Conservation (phyloP, 768 basidiomycete species). For the Agrocybe pediades region DNA sequence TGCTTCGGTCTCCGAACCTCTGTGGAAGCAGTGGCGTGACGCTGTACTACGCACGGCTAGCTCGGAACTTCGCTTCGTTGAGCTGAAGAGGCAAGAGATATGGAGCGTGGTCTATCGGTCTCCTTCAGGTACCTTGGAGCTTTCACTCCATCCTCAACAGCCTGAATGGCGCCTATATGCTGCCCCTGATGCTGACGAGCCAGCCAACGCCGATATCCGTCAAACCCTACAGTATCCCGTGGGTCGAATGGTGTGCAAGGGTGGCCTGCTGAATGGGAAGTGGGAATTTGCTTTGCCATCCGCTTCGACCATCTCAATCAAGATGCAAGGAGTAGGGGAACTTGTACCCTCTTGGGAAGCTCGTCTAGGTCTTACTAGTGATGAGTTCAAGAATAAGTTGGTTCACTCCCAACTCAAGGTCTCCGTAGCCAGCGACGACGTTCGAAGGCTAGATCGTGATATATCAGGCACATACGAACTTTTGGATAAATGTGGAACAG, state of each 20-base stretch:
- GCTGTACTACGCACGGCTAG: constrained; percentile 61
- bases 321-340: constrained; percentile 65
- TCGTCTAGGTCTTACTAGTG: constrained; percentile 69
- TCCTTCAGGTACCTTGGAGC: constrained; percentile 67
- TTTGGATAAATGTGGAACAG: constrained; percentile 86
- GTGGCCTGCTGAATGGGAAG: constrained; percentile 60
- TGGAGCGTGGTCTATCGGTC: constrained; percentile 86
- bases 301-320: constrained; percentile 53
- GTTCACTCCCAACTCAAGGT: constrained; percentile 72
- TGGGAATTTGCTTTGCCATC: constrained; percentile 85
- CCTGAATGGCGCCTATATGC: constrained; percentile 90
- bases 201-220: constrained; percentile 82
- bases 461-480: constrained; percentile 81
- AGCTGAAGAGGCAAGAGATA: constrained; percentile 83
- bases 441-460: constrained; percentile 66
- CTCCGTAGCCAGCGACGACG: constrained; percentile 49
- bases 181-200: constrained; percentile 62
- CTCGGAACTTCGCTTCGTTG: constrained; percentile 80
- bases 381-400: constrained; percentile 64
- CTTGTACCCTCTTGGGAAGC: constrained; percentile 85
- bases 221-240: constrained; percentile 71
- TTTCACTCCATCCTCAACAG: constrained; percentile 72
- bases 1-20: constrained; percentile 47
- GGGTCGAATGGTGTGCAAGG: constrained; percentile 66
- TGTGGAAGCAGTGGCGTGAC: constrained; percentile 70